Conservation (phyloP, 2,329 filamentous ascomycete genomes). For the Nothophoma quercina region DNA sequence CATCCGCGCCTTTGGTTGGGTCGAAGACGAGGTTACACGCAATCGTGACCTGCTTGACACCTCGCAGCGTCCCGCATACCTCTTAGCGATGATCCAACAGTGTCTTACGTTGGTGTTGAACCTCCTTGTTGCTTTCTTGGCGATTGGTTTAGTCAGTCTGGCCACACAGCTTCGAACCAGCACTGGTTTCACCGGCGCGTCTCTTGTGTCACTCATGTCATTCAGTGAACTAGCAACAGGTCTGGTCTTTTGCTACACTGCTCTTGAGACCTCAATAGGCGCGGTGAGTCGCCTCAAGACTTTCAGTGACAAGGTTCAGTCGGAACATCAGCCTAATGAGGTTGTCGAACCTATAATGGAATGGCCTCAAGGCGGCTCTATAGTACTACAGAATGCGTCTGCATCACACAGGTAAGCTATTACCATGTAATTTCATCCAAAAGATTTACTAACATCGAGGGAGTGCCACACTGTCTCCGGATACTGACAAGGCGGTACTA, state of each 20-base stretch:
- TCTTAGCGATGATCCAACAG: constrained; percentile 45
- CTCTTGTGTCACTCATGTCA: constrained; percentile 14
- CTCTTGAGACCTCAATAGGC: constrained; percentile 22
- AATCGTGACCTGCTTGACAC: constrained; percentile 35
- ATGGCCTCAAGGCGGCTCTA: constrained; percentile 16
- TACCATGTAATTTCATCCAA: too few relatives aligned
- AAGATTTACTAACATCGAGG: background rate
- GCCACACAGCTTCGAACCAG: constrained; percentile 1
- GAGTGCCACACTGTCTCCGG: background rate
- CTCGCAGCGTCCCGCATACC: constrained; percentile 52
- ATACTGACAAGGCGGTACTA: background rate
- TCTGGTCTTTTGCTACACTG: constrained; percentile 3
- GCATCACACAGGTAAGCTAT: constrained; percentile 1
- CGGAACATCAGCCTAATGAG: constrained; percentile 19
- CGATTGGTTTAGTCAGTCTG: constrained; percentile 43
- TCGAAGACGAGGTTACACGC: background rate
- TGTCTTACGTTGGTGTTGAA: constrained; percentile 43
- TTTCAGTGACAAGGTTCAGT: constrained; percentile 17
- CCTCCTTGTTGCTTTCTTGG: constrained; percentile 44
- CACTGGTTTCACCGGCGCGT: constrained; percentile 25
- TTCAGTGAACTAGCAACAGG: constrained; percentile 1
- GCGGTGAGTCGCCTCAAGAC: constrained; percentile 23
- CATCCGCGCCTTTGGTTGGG: constrained; percentile 59
- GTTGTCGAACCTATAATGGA: constrained; percentile 12
- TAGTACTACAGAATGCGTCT: background rate